Evolutionary conservation across 2,329 filamentous ascomycete species (phyloP).

Genomic region (Xylaria sp.): DNA sequence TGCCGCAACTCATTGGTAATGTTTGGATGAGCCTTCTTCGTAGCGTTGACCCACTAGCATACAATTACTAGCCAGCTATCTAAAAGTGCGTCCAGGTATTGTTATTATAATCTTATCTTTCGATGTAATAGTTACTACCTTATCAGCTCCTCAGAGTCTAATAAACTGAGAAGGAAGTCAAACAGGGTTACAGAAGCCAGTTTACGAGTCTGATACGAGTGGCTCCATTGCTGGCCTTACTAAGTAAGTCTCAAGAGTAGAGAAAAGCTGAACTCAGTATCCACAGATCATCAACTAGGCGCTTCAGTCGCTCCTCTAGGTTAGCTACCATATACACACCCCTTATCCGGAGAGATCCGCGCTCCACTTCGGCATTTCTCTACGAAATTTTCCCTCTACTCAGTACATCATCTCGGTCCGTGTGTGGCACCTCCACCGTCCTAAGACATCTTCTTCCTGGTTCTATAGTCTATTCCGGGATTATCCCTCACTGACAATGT

Average conservation of each 20-base stretch:
- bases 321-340: conserved; percentile 10
- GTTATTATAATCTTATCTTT: background rate
- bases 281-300: conserved; percentile 15
- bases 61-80: background rate
- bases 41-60: background rate
- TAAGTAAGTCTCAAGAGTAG: conserved; percentile 1
- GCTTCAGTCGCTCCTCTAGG: background rate
- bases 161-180: background rate
- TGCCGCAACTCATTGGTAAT: background rate
- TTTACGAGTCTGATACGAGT: background rate
- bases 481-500: conserved; percentile 17
- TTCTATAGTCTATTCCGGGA: conserved; percentile 4
- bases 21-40: background rate
- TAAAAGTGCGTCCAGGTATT: background rate
- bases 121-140: background rate
- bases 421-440: conserved; percentile 19
- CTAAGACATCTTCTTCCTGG: conserved; percentile 24
- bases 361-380: conserved; percentile 45
- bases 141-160: background rate
- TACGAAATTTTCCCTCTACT: conserved; percentile 32
- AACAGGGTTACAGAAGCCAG: conserved; percentile 3
- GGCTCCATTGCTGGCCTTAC: background rate
- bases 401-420: conserved; percentile 17
- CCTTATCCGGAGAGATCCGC: conserved; percentile 38
- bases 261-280: conserved; percentile 14